Percentiles rank a stretch among this genome's conserved stretches.
Evolutionary conservation across 1,139 yeast species (phyloP).

Genomic region (Trichomonascaceae sp.): DNA sequence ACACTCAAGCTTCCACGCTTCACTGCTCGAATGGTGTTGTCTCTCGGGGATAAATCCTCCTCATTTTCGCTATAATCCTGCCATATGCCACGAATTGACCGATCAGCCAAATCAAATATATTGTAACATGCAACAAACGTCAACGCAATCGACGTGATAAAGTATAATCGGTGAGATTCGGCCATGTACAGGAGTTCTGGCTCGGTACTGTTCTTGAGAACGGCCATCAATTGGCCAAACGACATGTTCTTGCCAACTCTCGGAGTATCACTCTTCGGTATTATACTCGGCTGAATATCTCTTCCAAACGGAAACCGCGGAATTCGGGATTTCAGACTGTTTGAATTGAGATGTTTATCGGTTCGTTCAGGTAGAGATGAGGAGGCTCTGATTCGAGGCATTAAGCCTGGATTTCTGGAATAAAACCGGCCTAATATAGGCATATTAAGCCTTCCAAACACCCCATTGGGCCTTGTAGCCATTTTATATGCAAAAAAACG

Average conservation of each 20-base stretch:
- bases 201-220: slow-evolving; percentile 48
- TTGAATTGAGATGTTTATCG: slow-evolving; percentile 24
- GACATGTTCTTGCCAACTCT: slow-evolving; percentile 54
- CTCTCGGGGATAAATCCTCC: slow-evolving; percentile 32
- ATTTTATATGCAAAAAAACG: neutral
- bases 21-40: slow-evolving; percentile 33
- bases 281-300: slow-evolving; percentile 59
- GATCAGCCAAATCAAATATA: slow-evolving; percentile 51
- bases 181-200: slow-evolving; percentile 80
- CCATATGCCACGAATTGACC: slow-evolving; percentile 52
- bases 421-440: neutral
- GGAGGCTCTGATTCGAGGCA: slow-evolving; percentile 5
- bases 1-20: slow-evolving; percentile 39
- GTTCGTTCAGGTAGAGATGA: slow-evolving; percentile 23
- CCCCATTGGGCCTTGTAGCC: neutral
- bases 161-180: slow-evolving; percentile 75
- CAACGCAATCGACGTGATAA: slow-evolving; percentile 61
- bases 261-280: slow-evolving; percentile 52
- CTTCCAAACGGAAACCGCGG: slow-evolving; percentile 61
- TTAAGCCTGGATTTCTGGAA: neutral
- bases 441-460: neutral
- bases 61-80: slow-evolving; percentile 56
- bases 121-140: slow-evolving; percentile 68
- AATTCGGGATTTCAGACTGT: slow-evolving; percentile 29
- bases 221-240: slow-evolving; percentile 57